phyloP scores from a whole-genome alignment of 139 green algal genomes.

The Chlorella sorokiniana region DNA sequence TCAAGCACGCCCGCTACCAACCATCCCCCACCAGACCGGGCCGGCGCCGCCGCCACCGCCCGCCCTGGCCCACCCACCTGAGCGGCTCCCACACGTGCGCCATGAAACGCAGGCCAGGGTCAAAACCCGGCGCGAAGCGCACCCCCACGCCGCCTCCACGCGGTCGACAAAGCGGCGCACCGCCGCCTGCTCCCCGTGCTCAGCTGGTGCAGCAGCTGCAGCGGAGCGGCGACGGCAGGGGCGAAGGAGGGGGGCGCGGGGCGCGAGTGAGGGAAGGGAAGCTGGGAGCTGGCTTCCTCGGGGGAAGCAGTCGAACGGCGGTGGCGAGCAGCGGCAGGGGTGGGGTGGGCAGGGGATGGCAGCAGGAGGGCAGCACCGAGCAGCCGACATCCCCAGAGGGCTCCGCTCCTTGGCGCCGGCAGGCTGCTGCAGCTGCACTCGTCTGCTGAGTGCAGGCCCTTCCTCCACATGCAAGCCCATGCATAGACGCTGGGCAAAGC shows the following conservation, averaged over 20 bases:
- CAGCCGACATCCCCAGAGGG: too few species aligned
- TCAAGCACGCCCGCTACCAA: too few species aligned
- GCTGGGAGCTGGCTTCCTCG: not conserved
- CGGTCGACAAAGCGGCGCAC: constrained; percentile 38
- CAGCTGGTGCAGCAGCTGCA: constrained; percentile 26
- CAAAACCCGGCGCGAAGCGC: constrained; percentile 37
- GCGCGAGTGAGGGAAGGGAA: not conserved
- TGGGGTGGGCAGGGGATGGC: not conserved
- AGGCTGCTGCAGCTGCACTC: too few species aligned
- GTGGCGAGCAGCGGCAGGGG: not conserved
- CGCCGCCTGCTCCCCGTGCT: not conserved
- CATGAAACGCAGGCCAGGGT: constrained; percentile 53
- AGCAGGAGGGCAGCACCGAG: not conserved
- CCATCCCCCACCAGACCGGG: not conserved
- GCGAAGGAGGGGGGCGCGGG: not conserved
- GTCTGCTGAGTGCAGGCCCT: too few species aligned
- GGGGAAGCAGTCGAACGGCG: not conserved
- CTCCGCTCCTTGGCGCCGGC: too few species aligned
- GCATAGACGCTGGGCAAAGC: too few species aligned
- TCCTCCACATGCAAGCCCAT: too few species aligned
- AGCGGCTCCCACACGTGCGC: constrained; percentile 45
- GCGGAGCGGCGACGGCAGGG: not conserved
- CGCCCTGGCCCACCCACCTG: not conserved
- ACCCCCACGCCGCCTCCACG: constrained; percentile 46
- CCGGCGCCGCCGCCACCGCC: too few species aligned